Evolutionary conservation across 202 grass and related monocot species (phyloP), one percentile per base, ranked within the genome.

Genomic region (Zizania palustris): DNA sequence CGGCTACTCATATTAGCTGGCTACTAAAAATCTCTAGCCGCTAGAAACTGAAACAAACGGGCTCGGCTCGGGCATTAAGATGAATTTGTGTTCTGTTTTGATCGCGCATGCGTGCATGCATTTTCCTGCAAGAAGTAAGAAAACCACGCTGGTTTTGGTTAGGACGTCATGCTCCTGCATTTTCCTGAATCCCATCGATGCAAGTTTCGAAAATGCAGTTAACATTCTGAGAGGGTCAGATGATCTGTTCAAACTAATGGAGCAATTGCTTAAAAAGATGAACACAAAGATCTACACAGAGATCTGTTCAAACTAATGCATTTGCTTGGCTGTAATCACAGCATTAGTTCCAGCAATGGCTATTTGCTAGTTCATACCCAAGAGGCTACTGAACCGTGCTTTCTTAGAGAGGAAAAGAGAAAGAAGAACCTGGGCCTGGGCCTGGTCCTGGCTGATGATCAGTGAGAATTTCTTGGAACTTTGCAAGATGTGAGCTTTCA

Each of bases 291-390:
- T 97, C 91, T 18, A 28, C 28, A 28, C 28, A 15, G 40, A 43
- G 91, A 90, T 66, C 65, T 97, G 36, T 93, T n/a, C n/a, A n/a
- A n/a, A n/a, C n/a, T 8, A 18, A 16, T 18, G 3, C 16, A 46
- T 54, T 51, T 65, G 11, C 7, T 72, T 72, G 15, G 3, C 36
- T 18, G 5, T 67, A 50, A 36, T 62, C 21, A 63, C 35, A 50
- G 22, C 15, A 16, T 16, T 38, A 49, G 50, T 75, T 40, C 21
- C 50, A 60, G 34, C 34, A 51, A 59, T 50, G 62, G 11, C 55
- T 62, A 33, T 69, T 42, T 70, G 55, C n/a, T n/a, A n/a, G n/a
- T n/a, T n/a, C n/a, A 55, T 70, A 54, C 54, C 51, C 18, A 59
- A 19, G 18, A 41, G 20, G 22, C 49, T 14, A 14, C 43, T n/a